Evolutionary conservation across 2,329 filamentous ascomycete species (phyloP), one percentile per base, ranked within the genome.

Genomic region (Parastagonospora nodorum): DNA sequence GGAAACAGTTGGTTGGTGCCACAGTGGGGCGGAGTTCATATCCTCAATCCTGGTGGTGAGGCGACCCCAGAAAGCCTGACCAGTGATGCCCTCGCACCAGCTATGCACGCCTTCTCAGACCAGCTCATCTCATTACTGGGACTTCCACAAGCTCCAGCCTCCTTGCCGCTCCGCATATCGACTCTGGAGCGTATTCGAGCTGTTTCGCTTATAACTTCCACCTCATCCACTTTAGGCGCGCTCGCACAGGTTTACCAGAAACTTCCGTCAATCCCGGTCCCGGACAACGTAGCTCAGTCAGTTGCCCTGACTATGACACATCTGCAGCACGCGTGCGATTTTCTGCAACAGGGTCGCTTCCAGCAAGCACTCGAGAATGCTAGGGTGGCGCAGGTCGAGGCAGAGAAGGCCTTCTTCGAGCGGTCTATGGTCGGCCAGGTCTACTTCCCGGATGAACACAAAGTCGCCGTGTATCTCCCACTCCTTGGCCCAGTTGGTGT

Each of bases 401-500:
- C 92, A 0, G 94, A 99, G 72, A 86, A 88, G 53, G 93, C 93
- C 0, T 99, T 99, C 75, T 99, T 99, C 63, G 94, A 99, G 75
- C 96, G 96, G 76, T 96, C 90, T 68, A 99, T 99, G 94, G 94
- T 99, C 10, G 94, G 92, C 0, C 94, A 97, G 76, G 87, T 97
- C 2, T 99, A 97, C 74, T 99, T 99, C 73, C 94, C 94, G 0
- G 94, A 99, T 68, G 94, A 99, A 77, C 94, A 99, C 74, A 99
- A 97, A 75, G 85, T 99, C 19, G 94, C 94, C 0, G 94, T 99
- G 1, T 99, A 99, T 71, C 76, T 99, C 63, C 94, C 94, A 1
- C 77, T 99, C 9, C 77, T 99, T 35, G 94, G 94, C 0, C 94
- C 94, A 0, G 86, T 97, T 35, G 92, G 90, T 4, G 93, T 97